Base-by-base conservation (phyloP, 2,329 filamentous ascomycete species). In the Magnaporthiopsis incrustans region DNA sequence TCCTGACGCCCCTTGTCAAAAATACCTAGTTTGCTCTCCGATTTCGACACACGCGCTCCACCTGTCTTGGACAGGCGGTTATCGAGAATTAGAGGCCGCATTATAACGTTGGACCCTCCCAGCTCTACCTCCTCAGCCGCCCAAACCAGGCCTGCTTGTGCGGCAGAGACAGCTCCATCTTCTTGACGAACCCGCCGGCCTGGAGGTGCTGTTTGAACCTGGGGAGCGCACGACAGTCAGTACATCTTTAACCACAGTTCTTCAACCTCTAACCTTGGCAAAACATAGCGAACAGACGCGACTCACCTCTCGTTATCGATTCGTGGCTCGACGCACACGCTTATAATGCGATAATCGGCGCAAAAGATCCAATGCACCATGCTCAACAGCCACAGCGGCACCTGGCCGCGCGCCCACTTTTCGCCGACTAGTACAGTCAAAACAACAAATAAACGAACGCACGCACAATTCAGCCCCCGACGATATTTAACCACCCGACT, bases 101-200 rank as follows among this genome's bases (percentile, higher is more conserved):
- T 76, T 68, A 89, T 35, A 89, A 69, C 5, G 79, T 80, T 18
- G 91, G 91, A 0, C 85, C 87, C 59, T 89, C 84, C 89, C 92
- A 98, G 26, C 82, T 84, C 68, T 97, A 92, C 66, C 94, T 82
- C 65, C 86, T 83, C 67, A 96, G 82, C 71, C 89, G 89, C 77
- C 96, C 89, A 66, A 94, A 82, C 76, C 93, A 96, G 8, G 91
- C 88, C 74, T 96, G 92, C 76, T 99, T 99, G 74, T 98, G 93
- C 1, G 92, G 89, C 68, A 99, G 92, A 0, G 88, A 84, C 62
- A 98, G 82, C 72, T 97, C 92, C 65, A 87, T 87, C 76, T 97
- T 90, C 72, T 92, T 95, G 68, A 89, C 86, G 73, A 98, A 99
- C 0, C 94, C 93, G 0, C 83, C 82, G 8, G 85, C 77, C 67